Percentiles rank a stretch among this genome's conserved stretches.
Conservation (phyloP, 1,284 basidiomycete species). For the Ustilago xerochloae region DNA sequence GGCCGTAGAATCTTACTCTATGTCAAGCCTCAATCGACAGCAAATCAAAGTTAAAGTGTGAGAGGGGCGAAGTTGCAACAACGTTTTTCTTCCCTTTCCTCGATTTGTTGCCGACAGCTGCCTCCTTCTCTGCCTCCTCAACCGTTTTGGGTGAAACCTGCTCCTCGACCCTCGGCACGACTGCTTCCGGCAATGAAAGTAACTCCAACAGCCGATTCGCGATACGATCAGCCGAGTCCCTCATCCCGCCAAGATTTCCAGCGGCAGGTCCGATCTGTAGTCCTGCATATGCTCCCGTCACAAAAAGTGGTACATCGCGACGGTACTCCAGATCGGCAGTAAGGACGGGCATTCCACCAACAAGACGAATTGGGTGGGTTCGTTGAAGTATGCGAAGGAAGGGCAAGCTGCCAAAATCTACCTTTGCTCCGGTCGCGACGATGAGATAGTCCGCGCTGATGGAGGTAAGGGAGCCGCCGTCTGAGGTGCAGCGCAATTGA, state of each 20-base stretch:
- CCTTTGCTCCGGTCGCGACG: conserved; percentile 63
- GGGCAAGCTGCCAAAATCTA: conserved; percentile 50
- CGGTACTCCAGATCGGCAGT: conserved; percentile 66
- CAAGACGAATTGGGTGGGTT: conserved; percentile 52
- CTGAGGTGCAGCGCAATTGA: conserved; percentile 10
- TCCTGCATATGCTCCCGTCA: conserved; percentile 63
- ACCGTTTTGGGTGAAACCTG: neutral
- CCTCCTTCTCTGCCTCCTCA: neutral
- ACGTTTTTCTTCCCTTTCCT: neutral
- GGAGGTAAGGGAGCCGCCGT: neutral
- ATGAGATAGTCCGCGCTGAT: conserved; percentile 55
- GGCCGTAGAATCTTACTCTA: too few relatives aligned
- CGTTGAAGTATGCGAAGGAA: conserved; percentile 54
- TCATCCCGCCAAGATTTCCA: conserved; percentile 67
- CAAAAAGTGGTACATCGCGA: conserved; percentile 63
- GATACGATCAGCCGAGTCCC: conserved; percentile 68
- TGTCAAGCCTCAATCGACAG: conserved; percentile 36
- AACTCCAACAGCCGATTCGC: conserved; percentile 54
- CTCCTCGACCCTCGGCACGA: conserved; percentile 6
- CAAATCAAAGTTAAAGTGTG: conserved; percentile 45
- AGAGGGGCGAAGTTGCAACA: conserved; percentile 10
- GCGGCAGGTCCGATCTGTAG: conserved; percentile 68
- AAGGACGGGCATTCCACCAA: conserved; percentile 64
- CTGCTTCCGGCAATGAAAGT: conserved; percentile 13
- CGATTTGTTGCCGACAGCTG: neutral